Conservation (phyloP, 257 asterid genomes). For the Penstemon eatonii region DNA sequence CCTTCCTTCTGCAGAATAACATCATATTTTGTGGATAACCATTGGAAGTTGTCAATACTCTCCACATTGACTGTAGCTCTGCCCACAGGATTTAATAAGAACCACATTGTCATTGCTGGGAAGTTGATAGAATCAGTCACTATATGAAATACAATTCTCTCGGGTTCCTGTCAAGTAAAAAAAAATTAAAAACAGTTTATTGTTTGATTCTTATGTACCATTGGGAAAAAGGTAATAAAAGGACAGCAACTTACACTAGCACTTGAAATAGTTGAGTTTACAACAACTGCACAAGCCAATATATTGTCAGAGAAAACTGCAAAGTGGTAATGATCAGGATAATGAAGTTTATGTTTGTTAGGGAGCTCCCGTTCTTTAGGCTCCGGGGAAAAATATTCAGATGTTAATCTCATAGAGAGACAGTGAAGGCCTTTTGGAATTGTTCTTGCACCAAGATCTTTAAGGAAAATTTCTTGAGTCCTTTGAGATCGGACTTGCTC, state of each 20-base stretch:
- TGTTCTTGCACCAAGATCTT: conserved; percentile 81
- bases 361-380: conserved; percentile 60
- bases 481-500: conserved; percentile 68
- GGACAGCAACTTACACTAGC: conserved; percentile 51
- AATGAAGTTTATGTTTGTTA: conserved; percentile 50
- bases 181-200: conserved; percentile 5
- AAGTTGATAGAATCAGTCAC: conserved; percentile 78
- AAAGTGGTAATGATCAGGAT: conserved; percentile 73
- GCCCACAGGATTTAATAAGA: conserved; percentile 72
- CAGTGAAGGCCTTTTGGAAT: conserved; percentile 91
- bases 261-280: conserved; percentile 77
- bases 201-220: conserved; percentile 1
- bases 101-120: conserved; percentile 95
- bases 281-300: conserved; percentile 90
- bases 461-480: conserved; percentile 69
- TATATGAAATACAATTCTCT: conserved; percentile 73
- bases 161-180: conserved; percentile 62
- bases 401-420: conserved; percentile 83
- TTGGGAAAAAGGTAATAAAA: conserved; percentile 12
- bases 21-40: conserved; percentile 60
- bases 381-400: conserved; percentile 72
- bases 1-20: conserved; percentile 52
- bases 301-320: conserved; percentile 90
- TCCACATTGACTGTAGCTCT: conserved; percentile 75
- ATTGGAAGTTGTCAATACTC: conserved; percentile 54